Evolutionary conservation across 2,329 filamentous ascomycete species (phyloP).

Genomic region (Talaromyces rugulosus): DNA sequence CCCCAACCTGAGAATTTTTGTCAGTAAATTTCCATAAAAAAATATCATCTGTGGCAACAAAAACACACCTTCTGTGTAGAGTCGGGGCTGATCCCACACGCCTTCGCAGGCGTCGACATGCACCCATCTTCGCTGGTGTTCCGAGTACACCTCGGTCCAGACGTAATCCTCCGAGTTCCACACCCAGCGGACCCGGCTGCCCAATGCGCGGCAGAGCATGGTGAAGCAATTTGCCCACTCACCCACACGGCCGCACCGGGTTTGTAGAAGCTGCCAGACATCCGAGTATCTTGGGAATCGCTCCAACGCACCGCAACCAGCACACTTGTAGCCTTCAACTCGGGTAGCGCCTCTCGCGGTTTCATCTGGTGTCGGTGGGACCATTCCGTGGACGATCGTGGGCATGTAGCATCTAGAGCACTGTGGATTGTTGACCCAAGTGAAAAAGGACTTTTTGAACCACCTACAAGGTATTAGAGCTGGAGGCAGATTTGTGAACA

Average conservation of each 20-base stretch:
- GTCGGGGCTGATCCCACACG: constrained; percentile 86
- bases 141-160: constrained; percentile 96
- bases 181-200: constrained; percentile 88
- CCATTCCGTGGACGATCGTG: constrained; percentile 78
- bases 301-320: constrained; percentile 72
- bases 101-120: constrained; percentile 95
- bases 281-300: constrained; percentile 93
- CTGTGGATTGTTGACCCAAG: constrained; percentile 92
- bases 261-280: constrained; percentile 87
- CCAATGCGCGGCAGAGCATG: constrained; percentile 93
- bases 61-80: constrained; percentile 74
- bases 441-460: constrained; percentile 95
- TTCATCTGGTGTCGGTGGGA: constrained; percentile 81
- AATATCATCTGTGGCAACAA: constrained; percentile 1
- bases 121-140: constrained; percentile 91
- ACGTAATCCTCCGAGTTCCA: constrained; percentile 98
- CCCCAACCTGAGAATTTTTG: constrained; percentile 63
- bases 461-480: constrained; percentile 53
- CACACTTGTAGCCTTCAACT: constrained; percentile 86
- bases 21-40: neutral
- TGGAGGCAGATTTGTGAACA: constrained; percentile 4
- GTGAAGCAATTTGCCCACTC: constrained; percentile 99
- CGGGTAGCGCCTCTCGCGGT: constrained; percentile 78
- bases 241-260: constrained; percentile 77
- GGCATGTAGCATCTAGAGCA: constrained; percentile 78